Evolutionary conservation across 2,329 filamentous ascomycete species (phyloP).

Genomic region (Talaromyces sp.): DNA sequence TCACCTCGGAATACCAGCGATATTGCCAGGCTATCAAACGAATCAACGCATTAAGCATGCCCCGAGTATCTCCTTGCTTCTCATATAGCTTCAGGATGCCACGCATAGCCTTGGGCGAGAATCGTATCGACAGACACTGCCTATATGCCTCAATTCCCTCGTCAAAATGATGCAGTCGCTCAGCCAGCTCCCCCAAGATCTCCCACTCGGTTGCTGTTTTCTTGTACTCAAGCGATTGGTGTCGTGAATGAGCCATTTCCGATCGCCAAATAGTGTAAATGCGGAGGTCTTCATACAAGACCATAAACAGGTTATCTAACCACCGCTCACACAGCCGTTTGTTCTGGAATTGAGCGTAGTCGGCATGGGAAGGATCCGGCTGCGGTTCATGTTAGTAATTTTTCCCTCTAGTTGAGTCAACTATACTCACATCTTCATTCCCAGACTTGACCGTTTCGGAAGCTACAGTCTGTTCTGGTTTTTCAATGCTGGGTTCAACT

Average conservation of each 20-base stretch:
- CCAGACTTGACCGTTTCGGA: slow-evolving; percentile 74
- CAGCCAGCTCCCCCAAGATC: slow-evolving; percentile 87
- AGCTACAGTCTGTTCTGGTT: slow-evolving; percentile 73
- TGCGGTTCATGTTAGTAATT: slow-evolving; percentile 31
- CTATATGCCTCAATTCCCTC: slow-evolving; percentile 93
- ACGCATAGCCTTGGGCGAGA: slow-evolving; percentile 86
- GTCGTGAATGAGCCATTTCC: slow-evolving; percentile 91
- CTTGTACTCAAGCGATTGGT: slow-evolving; percentile 91
- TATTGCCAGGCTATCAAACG: slow-evolving; percentile 96
- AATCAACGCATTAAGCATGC: slow-evolving; percentile 81
- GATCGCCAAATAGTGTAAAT: slow-evolving; percentile 99
- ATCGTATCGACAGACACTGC: slow-evolving; percentile 79
- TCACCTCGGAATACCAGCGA: slow-evolving; percentile 93
- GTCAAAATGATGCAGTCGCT: slow-evolving; percentile 85
- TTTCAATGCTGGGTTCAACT: slow-evolving; percentile 57
- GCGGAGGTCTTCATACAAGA: slow-evolving; percentile 93
- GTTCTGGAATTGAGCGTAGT: slow-evolving; percentile 89
- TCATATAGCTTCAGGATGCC: slow-evolving; percentile 81
- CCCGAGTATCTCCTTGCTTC: slow-evolving; percentile 71
- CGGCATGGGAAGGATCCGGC: slow-evolving; percentile 63
- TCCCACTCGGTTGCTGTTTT: slow-evolving; percentile 98
- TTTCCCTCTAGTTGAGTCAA: not conserved
- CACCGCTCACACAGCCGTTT: slow-evolving; percentile 96
- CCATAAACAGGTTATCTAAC: slow-evolving; percentile 99
- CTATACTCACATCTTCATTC: slow-evolving; percentile 60